phyloP scores from a whole-genome alignment of 1,139 yeast species.

The Casaregolazyma lundiana region DNA sequence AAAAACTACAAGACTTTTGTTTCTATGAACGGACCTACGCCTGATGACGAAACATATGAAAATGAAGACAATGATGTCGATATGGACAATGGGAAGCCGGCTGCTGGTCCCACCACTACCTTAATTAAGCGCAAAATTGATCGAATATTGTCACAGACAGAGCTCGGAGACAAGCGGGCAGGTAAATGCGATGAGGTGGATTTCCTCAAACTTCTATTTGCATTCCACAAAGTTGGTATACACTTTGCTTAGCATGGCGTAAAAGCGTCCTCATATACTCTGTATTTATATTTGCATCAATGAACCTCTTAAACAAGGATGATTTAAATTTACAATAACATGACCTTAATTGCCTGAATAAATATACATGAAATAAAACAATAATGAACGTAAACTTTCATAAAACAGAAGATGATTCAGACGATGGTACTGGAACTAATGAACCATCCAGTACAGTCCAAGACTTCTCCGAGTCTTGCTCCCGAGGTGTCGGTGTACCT shows the following conservation, averaged over 20 bases:
- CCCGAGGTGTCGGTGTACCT: slow-evolving; percentile 5
- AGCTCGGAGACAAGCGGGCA: slow-evolving; percentile 78
- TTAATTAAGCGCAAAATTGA: slow-evolving; percentile 54
- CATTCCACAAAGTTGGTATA: slow-evolving; percentile 95
- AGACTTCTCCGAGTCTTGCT: slow-evolving; percentile 19
- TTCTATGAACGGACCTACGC: slow-evolving; percentile 42
- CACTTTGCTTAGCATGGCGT: slow-evolving; percentile 81
- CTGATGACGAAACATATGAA: slow-evolving; percentile 30
- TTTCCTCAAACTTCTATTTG: slow-evolving; percentile 78
- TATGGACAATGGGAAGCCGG: slow-evolving; percentile 33
- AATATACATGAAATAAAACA: slow-evolving; percentile 6
- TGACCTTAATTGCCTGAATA: slow-evolving; percentile 4
- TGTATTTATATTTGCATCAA: too few species aligned
- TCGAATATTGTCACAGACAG: slow-evolving; percentile 65
- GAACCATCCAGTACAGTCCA: slow-evolving; percentile 21
- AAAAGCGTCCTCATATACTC: too few species aligned
- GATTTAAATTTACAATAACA: neutral
- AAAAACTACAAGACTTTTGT: slow-evolving; percentile 81
- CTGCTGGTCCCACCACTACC: slow-evolving; percentile 21
- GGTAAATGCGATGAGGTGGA: slow-evolving; percentile 95
- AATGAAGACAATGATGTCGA: slow-evolving; percentile 32
- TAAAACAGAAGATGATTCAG: neutral
- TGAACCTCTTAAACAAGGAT: slow-evolving; percentile 1
- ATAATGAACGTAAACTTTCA: neutral
- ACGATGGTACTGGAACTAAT: neutral